Evolutionary conservation across 192 early-diverging fungal genomes (phyloP).

Genomic region (Coemansia sp.): DNA sequence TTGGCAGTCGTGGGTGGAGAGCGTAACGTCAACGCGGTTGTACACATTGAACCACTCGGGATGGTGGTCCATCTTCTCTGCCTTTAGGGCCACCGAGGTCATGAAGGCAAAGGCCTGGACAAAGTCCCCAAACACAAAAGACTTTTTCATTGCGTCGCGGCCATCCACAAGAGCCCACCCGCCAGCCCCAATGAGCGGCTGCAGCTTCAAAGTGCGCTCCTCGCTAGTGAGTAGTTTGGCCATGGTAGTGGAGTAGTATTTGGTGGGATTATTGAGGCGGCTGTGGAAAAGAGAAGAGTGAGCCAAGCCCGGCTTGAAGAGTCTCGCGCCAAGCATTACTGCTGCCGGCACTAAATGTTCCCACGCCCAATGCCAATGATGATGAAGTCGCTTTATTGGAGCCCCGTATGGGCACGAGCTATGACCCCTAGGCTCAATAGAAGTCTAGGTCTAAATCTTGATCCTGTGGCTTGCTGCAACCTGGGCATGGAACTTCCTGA

Average conservation of each 20-base stretch:
- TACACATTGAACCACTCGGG: conserved; percentile 98
- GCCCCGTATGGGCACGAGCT: too few species aligned
- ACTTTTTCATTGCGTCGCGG: conserved; percentile 74
- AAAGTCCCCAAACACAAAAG: conserved; percentile 79
- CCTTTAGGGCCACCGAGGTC: conserved; percentile 82
- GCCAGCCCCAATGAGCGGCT: conserved; percentile 19
- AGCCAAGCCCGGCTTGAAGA: background rate
- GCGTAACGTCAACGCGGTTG: conserved; percentile 83
- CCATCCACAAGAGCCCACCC: conserved; percentile 64
- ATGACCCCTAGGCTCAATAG: too few species aligned
- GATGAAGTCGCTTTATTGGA: too few species aligned
- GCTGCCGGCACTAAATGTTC: background rate
- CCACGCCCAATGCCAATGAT: background rate
- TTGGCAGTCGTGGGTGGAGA: conserved; percentile 88
- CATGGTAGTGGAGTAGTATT: conserved; percentile 17
- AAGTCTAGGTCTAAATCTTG: background rate
- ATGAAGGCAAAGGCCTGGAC: conserved; percentile 92
- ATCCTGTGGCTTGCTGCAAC: conserved; percentile 37
- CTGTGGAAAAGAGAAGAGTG: background rate
- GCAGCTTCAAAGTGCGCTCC: conserved; percentile 30
- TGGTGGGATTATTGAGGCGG: background rate
- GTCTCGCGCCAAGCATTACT: background rate
- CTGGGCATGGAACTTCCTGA: conserved; percentile 33
- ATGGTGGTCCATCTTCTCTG: conserved; percentile 94
- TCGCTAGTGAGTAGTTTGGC: conserved; percentile 15